A percentile compares a stretch with the other conserved stretches of the same genome.
Conservation (phyloP, 345 rosid species). For the Bruguiera sexangula region DNA sequence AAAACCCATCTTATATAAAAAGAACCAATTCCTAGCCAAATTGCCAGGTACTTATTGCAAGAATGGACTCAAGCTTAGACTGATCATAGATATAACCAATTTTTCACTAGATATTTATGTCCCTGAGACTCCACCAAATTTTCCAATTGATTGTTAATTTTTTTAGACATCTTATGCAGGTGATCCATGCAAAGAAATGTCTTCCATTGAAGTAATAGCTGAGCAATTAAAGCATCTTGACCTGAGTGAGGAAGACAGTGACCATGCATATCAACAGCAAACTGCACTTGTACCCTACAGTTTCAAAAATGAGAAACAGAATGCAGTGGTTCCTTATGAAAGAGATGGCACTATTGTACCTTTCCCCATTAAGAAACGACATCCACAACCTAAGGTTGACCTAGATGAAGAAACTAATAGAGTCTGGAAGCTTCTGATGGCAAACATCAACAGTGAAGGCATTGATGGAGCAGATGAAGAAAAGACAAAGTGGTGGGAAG, state of each 20-base stretch:
- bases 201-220: conserved; percentile 8
- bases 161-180: conserved; percentile 20
- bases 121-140: conserved; percentile 3
- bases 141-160: conserved; percentile 14
- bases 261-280: conserved; percentile 23
- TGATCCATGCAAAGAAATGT: conserved; percentile 7
- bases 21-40: conserved; percentile 23
- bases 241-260: conserved; percentile 12
- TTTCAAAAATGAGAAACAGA: conserved; percentile 4
- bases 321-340: conserved; percentile 18
- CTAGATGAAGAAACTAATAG: conserved; percentile 31
- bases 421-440: conserved; percentile 29
- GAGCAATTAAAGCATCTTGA: conserved; percentile 17
- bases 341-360: conserved; percentile 22
- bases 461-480: conserved; percentile 32
- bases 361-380: conserved; percentile 13
- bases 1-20: conserved; percentile 22
- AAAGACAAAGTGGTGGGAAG: conserved; percentile 30
- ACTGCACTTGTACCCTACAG: conserved; percentile 55
- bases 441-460: conserved; percentile 28
- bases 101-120: neutral
- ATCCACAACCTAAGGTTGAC: conserved; percentile 24
- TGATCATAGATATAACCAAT: no score
- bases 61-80: no score
- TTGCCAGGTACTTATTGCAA: conserved; percentile 37